Conservation (phyloP, 2,329 filamentous ascomycete species). For the Fusarium aywerte region DNA sequence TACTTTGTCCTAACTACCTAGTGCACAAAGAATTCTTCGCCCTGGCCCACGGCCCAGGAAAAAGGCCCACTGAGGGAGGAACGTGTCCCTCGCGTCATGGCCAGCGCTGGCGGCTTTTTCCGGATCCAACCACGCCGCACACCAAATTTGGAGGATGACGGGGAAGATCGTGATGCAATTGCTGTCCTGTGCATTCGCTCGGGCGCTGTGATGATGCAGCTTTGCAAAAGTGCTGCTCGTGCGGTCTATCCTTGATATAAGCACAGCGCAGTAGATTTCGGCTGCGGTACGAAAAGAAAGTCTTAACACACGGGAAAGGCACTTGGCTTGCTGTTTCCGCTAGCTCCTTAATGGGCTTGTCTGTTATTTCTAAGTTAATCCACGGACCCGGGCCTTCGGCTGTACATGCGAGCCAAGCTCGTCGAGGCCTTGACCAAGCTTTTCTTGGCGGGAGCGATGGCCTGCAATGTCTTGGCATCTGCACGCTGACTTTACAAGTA, state of each 20-base stretch:
- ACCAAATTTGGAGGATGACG: slow-evolving; percentile 10
- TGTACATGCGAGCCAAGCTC: slow-evolving; percentile 40
- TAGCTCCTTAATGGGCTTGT: slow-evolving; percentile 8
- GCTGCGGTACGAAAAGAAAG: slow-evolving; percentile 1
- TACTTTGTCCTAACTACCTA: neutral
- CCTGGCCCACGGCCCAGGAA: slow-evolving; percentile 4
- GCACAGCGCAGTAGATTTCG: neutral
- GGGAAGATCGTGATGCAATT: neutral
- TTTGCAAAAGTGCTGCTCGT: neutral
- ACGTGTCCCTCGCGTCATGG: slow-evolving; percentile 11
- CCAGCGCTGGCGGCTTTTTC: slow-evolving; percentile 25
- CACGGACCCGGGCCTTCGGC: slow-evolving; percentile 21
- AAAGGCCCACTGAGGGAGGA: slow-evolving; percentile 8
- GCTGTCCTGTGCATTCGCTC: neutral
- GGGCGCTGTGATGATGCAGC: neutral
- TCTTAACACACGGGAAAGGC: neutral
- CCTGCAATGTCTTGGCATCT: slow-evolving; percentile 42
- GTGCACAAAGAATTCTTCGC: neutral
- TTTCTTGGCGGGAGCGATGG: slow-evolving; percentile 46
- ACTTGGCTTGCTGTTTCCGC: slow-evolving; percentile 16
- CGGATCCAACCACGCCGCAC: slow-evolving; percentile 27
- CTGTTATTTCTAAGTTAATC: slow-evolving; percentile 16
- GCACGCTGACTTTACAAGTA: slow-evolving; percentile 32
- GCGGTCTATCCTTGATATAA: neutral
- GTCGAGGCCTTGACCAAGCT: slow-evolving; percentile 45